Percentiles rank a stretch among this genome's conserved stretches.
Evolutionary conservation across 2,329 filamentous ascomycete species (phyloP).

Genomic region (Phaeosphaeria sp.): DNA sequence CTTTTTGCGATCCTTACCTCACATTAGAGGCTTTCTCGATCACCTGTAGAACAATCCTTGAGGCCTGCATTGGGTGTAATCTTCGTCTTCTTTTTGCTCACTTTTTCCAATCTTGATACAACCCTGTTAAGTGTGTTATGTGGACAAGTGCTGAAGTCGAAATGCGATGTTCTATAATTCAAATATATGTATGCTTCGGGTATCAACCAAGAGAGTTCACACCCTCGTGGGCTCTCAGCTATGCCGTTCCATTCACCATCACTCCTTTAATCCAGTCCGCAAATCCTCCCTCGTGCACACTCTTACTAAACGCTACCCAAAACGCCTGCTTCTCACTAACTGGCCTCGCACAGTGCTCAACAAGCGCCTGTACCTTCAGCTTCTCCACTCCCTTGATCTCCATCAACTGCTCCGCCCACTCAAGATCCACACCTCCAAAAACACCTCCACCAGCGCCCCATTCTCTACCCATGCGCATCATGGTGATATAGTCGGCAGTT

Average conservation of each 20-base stretch:
- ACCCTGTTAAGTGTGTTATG: too few species aligned
- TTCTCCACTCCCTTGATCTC: conserved; percentile 58
- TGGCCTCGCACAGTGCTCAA: conserved; percentile 62
- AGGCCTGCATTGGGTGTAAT: background rate
- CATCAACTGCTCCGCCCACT: conserved; percentile 65
- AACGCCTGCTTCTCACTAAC: conserved; percentile 63
- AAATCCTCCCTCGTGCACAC: conserved; percentile 62
- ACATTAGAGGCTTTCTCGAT: too few species aligned
- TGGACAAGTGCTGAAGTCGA: background rate
- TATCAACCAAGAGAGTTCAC: background rate
- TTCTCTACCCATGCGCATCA: conserved; percentile 34
- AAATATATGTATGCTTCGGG: background rate
- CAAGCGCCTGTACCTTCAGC: conserved; percentile 60
- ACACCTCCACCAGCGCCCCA: conserved; percentile 25
- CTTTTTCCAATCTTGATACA: too few species aligned
- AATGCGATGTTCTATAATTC: background rate
- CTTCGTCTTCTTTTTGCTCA: background rate
- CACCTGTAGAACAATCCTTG: too few species aligned
- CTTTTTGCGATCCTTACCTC: background rate
- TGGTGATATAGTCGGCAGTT: conserved; percentile 27
- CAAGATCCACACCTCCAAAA: conserved; percentile 48
- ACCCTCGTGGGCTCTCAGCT: background rate
- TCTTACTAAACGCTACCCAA: conserved; percentile 67
- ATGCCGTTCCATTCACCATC: conserved; percentile 33
- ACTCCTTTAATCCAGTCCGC: conserved; percentile 58